These are phyloP conservation scores for Arachnopeziza araneosa DNA, from an alignment of 2,329 filamentous ascomycete genomes.

Conservation along the genomic window DNA sequence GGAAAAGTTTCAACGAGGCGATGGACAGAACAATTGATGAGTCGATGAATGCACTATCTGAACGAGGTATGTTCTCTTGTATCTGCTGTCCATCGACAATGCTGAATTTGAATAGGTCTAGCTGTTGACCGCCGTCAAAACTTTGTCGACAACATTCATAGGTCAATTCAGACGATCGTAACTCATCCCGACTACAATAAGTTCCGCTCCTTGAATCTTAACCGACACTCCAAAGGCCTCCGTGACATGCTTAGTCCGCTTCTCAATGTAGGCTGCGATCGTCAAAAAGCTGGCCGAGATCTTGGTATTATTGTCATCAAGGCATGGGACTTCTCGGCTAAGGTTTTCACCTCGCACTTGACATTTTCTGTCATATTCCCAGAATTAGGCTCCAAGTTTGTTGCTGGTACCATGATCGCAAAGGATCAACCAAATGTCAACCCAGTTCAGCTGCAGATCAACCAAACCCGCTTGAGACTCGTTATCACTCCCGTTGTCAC, in stretches of 20 bases:
- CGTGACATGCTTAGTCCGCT: slow-evolving; percentile 42
- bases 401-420: slow-evolving; percentile 40
- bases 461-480: slow-evolving; percentile 47
- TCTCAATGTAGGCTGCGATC: slow-evolving; percentile 32
- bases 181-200: slow-evolving; percentile 29
- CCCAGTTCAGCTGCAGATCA: slow-evolving; percentile 41
- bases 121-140: slow-evolving; percentile 26
- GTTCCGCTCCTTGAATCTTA: slow-evolving; percentile 19
- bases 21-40: slow-evolving; percentile 22
- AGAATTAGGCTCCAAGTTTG: slow-evolving; percentile 43
- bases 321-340: slow-evolving; percentile 33
- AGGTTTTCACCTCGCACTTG: slow-evolving; percentile 38
- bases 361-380: slow-evolving; percentile 45
- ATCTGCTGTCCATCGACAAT: slow-evolving; percentile 1
- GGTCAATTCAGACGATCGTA: slow-evolving; percentile 35
- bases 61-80: slow-evolving; percentile 25
- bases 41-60: slow-evolving; percentile 15
- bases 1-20: slow-evolving; percentile 28
- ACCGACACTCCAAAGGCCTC: slow-evolving; percentile 24
- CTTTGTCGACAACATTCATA: slow-evolving; percentile 34
- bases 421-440: slow-evolving; percentile 37
- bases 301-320: slow-evolving; percentile 21
- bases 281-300: slow-evolving; percentile 37
- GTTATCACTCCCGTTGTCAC: slow-evolving; percentile 51
- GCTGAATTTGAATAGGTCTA: slow-evolving; percentile 11